Evolutionary conservation across 139 green algal species (phyloP), one percentile per base, ranked within the genome.

Genomic region (Chlorella sp.): DNA sequence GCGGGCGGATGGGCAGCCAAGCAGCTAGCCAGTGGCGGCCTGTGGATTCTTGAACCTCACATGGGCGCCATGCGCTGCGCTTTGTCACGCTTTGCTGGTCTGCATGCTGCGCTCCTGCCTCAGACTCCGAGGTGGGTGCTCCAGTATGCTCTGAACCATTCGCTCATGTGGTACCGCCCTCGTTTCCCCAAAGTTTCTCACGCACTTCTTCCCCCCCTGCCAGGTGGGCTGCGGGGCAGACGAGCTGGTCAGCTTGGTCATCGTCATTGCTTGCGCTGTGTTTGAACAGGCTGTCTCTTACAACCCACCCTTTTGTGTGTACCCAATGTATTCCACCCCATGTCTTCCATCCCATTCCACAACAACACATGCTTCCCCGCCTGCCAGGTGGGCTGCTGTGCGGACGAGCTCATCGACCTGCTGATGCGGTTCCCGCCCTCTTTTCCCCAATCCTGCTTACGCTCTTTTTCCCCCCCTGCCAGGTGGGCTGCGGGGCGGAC

Each of bases 191-290:
- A 28, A 11, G 3, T 24, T 34, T 1, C 24, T 68, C 18, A 18
- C 18, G 60, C 64, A 9, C 64, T 16, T 14, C 24, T 16, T 14
- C 64, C 24, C 9, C 21, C 15, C 30, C 7, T n/a, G 3, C 3
- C 96, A 99, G 97, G 97, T 98, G 2, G 97, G 97, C n/a, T 98
- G 96, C 91, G 97, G 97, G 39, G 97, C 97, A 14, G 97, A 99
- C 87, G 97, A 99, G 93, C 91, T 99, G 28, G 98, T 99, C 69
- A 97, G 99, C 94, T 91, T 99, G 81, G 93, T 99, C 5, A 98
- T 99, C n/a, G n/a, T n/a, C n/a, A n/a, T n/a, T n/a, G n/a, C n/a
- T n/a, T n/a, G n/a, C n/a, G n/a, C n/a, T n/a, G n/a, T n/a, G n/a
- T n/a, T n/a, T n/a, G n/a, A n/a, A n/a, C n/a, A n/a, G n/a, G 68